Evolutionary conservation across 768 basidiomycete species (phyloP), one percentile per base, ranked within the genome.

Genomic region (Pleurotus sapidus): DNA sequence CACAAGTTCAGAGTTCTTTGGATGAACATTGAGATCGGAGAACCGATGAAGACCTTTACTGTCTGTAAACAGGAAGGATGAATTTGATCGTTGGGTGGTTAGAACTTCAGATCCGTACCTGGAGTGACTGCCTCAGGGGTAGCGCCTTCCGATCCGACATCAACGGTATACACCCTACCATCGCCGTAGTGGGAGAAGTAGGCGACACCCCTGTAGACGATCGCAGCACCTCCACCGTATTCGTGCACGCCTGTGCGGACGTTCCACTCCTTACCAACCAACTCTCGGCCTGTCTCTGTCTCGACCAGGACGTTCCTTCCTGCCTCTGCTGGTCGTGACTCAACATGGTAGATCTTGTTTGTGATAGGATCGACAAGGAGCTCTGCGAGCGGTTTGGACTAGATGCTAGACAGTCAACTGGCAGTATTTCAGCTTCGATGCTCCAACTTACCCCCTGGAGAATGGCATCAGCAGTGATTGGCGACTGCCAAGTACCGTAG

Each of bases 201-300:
- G 6, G 81, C 69, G 9, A 73, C 68, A 5, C 75, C 78, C 40
- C 72, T 73, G 57, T 80, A 69, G 1, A 82, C 83, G 17, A 80
- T 75, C 1, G 83, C 84, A 1, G 84, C 72, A 2, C 77, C 82
- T 11, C 90, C 90, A 0, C 90, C 89, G 53, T 90, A 90, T 66
- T 89, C 89, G 23, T 89, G 82, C 2, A 90, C 87, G 14, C 75
- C 67, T 0, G 81, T 79, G 34, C 81, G 75, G 4, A 75, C 83
- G 65, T 80, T 87, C 72, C 75, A 88, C 1, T 76, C 76, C 40
- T 73, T 68, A 3, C 77, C 79, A 17, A 84, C 74, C 23, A 86
- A 63, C 43, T 85, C 84, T 47, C 66, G 59, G 14, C 70, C 65
- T 25, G 64, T 63, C 27, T 69, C 54, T 0, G 77, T 75, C 18